Evolutionary conservation across 2,329 filamentous ascomycete species (phyloP), one percentile per base, ranked within the genome.

Genomic region (Lasiodiplodia theobromae): DNA sequence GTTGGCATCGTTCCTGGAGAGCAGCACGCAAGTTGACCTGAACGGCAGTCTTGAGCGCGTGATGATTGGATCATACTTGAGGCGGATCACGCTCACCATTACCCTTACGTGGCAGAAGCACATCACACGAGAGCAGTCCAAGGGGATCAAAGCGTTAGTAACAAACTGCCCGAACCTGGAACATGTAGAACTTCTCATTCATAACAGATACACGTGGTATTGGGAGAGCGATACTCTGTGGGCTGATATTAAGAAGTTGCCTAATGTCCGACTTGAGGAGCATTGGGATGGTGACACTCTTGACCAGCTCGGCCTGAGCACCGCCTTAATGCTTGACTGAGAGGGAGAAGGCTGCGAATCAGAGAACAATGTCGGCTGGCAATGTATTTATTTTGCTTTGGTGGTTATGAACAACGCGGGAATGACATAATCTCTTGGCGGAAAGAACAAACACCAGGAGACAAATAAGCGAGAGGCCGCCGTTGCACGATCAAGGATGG

Each of bases 21-120:
- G 34, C 37, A 44, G 56, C 37, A 58, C 56, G n/a, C 34, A 58
- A 58, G 34, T 58, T n/a, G 37, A 58, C 4, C 28, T 40, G 7
- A 37, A 44, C 34, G 37, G 37, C 11, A 25, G 18, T 28, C 52
- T 54, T 34, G 52, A 54, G 21, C 28, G 52, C 16, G 52, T 54
- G 52, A 54, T 54, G 52, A 21, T 58, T 37, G 37, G 56, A 23
- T 58, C 56, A 11, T 58, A 58, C 37, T n/a, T 58, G n/a, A 44
- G 23, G 37, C 37, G 37, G 23, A 44, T 58, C 37, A 58, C 56
- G n/a, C 56, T 58, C 8, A 40, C 56, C 37, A 18, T 58, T 58
- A 58, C 34, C 16, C 56, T 58, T 4, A 58, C 56, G 56, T 40
- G 34, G 56, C 34, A 58, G 34, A 44, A 58, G 56, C n/a, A 44